A percentile compares a stretch with the other conserved stretches of the same genome.
Conservation (phyloP, 2,329 filamentous ascomycete species). For the Scedosporium dehoogii region DNA sequence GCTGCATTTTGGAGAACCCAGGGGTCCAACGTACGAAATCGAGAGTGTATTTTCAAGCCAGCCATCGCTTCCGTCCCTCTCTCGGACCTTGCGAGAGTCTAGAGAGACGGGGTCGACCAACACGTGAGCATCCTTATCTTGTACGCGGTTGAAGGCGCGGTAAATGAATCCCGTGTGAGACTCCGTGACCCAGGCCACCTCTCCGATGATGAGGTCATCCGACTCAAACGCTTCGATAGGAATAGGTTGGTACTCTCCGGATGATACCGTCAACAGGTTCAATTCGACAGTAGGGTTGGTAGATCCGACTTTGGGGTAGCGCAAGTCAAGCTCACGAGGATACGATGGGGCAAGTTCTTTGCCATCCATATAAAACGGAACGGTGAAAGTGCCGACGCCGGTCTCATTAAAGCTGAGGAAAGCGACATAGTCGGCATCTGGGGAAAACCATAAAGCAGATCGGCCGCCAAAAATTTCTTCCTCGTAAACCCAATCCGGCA, state of each 20-base stretch:
- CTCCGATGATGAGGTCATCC: constrained; percentile 55
- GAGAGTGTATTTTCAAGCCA: constrained; percentile 40
- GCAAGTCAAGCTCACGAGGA: constrained; percentile 49
- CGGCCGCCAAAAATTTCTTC: constrained; percentile 52
- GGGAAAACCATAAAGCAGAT: constrained; percentile 85
- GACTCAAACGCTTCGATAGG: constrained; percentile 46
- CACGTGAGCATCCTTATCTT: constrained; percentile 54
- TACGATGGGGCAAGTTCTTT: constrained; percentile 49
- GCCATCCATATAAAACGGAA: constrained; percentile 57
- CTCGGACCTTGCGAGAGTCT: constrained; percentile 36
- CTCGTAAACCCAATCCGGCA: constrained; percentile 79
- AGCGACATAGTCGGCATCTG: constrained; percentile 75
- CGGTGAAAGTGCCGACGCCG: constrained; percentile 54
- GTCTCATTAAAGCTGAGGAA: constrained; percentile 83
- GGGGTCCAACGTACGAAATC: not conserved
- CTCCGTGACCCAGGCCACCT: constrained; percentile 58
- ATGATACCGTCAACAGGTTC: constrained; percentile 44
- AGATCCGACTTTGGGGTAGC: constrained; percentile 60
- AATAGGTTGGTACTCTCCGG: constrained; percentile 32
- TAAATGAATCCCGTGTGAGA: constrained; percentile 51
- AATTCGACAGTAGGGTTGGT: constrained; percentile 57
- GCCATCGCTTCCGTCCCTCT: constrained; percentile 48
- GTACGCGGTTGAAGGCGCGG: constrained; percentile 58
- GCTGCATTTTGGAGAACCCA: constrained; percentile 14
- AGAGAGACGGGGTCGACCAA: constrained; percentile 42